Conservation (phyloP, 2,329 filamentous ascomycete species). For the Penicillium vulpinum region DNA sequence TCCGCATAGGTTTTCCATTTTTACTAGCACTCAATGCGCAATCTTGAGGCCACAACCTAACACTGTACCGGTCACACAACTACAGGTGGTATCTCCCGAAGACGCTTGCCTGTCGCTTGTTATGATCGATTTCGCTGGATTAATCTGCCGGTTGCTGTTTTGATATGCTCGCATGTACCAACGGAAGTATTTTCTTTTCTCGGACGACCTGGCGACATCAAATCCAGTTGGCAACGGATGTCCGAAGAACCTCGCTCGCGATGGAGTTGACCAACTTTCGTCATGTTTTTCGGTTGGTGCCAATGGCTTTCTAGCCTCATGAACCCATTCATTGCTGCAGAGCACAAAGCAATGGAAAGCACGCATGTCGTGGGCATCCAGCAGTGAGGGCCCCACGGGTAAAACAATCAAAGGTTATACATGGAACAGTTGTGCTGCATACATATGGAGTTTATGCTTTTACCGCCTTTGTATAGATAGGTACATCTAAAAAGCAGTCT, state of each 20-base stretch:
- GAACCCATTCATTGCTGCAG: not conserved
- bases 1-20: not conserved
- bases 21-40: not conserved
- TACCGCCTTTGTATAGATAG: no score
- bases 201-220: not conserved
- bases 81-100: not conserved
- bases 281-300: not conserved
- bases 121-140: not conserved
- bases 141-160: not conserved
- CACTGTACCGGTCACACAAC: not conserved
- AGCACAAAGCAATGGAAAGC: not conserved
- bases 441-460: no score
- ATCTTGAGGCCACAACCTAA: not conserved
- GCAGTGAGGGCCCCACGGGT: not conserved
- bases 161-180: not conserved
- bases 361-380: not conserved
- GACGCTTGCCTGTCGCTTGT: not conserved
- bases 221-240: not conserved
- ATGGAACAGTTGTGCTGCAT: no score
- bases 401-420: no score
- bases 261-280: not conserved
- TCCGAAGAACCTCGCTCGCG: not conserved
- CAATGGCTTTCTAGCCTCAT: not conserved
- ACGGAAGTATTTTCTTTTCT: not conserved
- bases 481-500: no score